These are phyloP conservation scores for Spergularia marina DNA, from an alignment of 148 eudicot genomes.

Conservation along the genomic window DNA sequence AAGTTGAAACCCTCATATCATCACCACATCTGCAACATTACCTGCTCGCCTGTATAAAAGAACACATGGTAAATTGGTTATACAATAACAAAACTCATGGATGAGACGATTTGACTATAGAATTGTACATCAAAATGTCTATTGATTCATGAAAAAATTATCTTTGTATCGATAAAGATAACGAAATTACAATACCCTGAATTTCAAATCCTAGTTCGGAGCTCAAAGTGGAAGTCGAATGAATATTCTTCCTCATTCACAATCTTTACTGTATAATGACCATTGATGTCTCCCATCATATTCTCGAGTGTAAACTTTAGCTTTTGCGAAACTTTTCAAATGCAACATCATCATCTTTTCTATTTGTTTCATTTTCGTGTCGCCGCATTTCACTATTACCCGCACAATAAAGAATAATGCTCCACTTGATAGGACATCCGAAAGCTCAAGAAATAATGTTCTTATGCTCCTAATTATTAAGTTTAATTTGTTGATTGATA, in stretches of 20 bases:
- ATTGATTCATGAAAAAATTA: too few species aligned
- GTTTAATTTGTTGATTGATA: background rate
- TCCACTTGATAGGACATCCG: background rate
- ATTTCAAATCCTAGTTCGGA: too few species aligned
- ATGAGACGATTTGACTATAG: too few species aligned
- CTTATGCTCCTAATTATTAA: background rate
- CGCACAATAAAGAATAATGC: background rate
- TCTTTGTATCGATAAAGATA: too few species aligned
- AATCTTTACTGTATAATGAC: background rate
- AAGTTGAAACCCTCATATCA: too few species aligned
- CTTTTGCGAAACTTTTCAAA: background rate
- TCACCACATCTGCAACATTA: too few species aligned
- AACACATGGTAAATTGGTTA: too few species aligned
- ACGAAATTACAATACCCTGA: too few species aligned
- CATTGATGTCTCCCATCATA: slow-evolving; percentile 27
- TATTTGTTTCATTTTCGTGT: slow-evolving; percentile 20
- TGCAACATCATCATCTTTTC: slow-evolving; percentile 1
- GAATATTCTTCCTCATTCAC: background rate
- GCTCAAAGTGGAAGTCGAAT: background rate
- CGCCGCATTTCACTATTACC: slow-evolving; percentile 19
- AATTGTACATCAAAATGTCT: too few species aligned
- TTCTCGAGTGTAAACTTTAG: background rate
- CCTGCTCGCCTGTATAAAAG: too few species aligned
- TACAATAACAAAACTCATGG: too few species aligned
- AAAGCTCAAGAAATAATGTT: background rate